Evolutionary conservation across 2,329 filamentous ascomycete species (phyloP).

Genomic region (Neurospora crassa): DNA sequence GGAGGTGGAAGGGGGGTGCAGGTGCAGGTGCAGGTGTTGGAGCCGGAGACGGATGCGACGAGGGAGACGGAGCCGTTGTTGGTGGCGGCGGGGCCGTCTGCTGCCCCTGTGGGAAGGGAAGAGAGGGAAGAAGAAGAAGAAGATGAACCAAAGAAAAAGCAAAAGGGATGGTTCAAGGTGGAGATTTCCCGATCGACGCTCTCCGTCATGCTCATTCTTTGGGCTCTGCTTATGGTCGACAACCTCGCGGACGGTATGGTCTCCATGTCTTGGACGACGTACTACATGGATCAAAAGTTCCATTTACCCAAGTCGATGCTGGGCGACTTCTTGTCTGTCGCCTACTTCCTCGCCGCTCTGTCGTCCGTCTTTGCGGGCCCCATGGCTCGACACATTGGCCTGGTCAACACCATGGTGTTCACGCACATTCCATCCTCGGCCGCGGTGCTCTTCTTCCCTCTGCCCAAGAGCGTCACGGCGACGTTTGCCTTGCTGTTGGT

Average conservation of each 20-base stretch:
- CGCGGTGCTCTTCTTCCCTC: constrained; percentile 50
- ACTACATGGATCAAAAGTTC: constrained; percentile 49
- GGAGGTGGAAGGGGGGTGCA: background rate
- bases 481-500: constrained; percentile 48
- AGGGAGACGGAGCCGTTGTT: background rate
- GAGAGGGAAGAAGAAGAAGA: constrained; percentile 13
- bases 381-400: constrained; percentile 45
- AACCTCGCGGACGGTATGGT: constrained; percentile 58
- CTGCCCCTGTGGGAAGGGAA: constrained; percentile 14
- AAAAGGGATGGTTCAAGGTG: constrained; percentile 31
- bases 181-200: constrained; percentile 49
- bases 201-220: constrained; percentile 52
- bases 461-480: constrained; percentile 39
- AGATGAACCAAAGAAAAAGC: constrained; percentile 7
- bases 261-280: constrained; percentile 46
- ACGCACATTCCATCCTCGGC: constrained; percentile 53
- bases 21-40: background rate
- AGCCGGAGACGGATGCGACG: background rate
- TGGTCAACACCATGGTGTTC: constrained; percentile 57
- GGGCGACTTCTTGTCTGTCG: constrained; percentile 46
- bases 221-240: constrained; percentile 55
- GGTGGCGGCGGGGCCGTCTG: constrained; percentile 11
- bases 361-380: constrained; percentile 49
- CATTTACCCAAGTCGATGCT: constrained; percentile 45
- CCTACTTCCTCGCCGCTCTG: constrained; percentile 43